Evolutionary conservation across 345 rosid species (phyloP), one percentile per base, ranked within the genome.

Genomic region (Punica granatum): DNA sequence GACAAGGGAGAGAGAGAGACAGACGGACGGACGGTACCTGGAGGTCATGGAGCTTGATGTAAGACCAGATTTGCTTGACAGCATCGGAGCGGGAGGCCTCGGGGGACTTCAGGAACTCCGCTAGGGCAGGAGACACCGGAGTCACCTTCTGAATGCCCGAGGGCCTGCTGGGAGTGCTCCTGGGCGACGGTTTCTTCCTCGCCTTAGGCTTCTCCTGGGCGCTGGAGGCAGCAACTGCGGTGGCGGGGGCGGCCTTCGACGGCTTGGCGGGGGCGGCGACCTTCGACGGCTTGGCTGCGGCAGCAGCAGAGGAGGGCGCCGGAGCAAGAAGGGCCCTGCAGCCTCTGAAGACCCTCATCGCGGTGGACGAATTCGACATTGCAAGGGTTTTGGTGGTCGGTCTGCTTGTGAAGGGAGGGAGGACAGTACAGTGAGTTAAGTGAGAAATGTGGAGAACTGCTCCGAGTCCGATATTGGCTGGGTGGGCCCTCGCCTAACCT

Each of bases 1-100:
- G 13, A 54, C 33, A 6, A 10, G 13, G 11, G 2, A 11, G 39
- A 32, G 41, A 31, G 7, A 1, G 44, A n/a, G 39, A 41, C 44
- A 58, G n/a, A n/a, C n/a, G n/a, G n/a, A n/a, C n/a, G n/a, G n/a
- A n/a, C n/a, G n/a, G 49, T 32, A 93, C 98, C 98, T 90, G 98
- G 60, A 93, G 92, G 63, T 85, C 80, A 65, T 86, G 69, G 9
- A 80, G 70, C 82, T 92, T 92, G 83, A 88, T 80, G 72, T 90
- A 82, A 64, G 75, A 51, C 98, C 98, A 92, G 69, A 90, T 80
- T 83, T 78, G 72, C 79, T 91, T 88, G 64, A 86, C 84, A 7
- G 88, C 92, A 5, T 79, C 84, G 0, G 78, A 42, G 36, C 96
- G 97, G 37, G 96, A 87, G 74, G 84, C 75, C 70, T 87, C 86